phyloP scores from a whole-genome alignment of 2,329 filamentous ascomycete species.

The Fusarium napiforme region DNA sequence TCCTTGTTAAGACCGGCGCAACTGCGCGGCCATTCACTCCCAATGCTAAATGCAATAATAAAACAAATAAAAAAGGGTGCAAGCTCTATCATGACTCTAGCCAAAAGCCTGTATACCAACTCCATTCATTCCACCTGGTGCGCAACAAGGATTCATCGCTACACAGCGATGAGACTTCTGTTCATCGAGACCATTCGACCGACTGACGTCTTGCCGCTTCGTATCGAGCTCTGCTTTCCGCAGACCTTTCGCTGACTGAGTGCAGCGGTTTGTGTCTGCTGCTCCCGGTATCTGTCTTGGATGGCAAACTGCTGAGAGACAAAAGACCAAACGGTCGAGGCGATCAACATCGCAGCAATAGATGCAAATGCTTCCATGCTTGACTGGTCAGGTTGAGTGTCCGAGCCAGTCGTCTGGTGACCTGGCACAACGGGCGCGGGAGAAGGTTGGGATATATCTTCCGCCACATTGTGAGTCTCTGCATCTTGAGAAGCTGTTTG shows the following conservation, averaged over 20 bases:
- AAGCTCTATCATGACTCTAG: conserved; percentile 4
- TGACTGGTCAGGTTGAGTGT: not conserved
- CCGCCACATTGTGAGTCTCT: conserved; percentile 27
- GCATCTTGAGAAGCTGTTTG: conserved; percentile 13
- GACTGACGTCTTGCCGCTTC: conserved; percentile 7
- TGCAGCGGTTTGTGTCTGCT: not conserved
- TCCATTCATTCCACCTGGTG: conserved; percentile 1
- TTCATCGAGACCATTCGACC: conserved; percentile 18
- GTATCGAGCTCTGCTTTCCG: conserved; percentile 4
- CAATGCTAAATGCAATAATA: conserved; percentile 18
- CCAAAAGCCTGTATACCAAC: not conserved
- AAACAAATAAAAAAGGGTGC: conserved; percentile 11
- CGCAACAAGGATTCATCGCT: conserved; percentile 1
- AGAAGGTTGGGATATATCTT: conserved; percentile 14
- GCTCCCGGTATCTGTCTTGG: not conserved
- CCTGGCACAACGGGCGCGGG: not conserved
- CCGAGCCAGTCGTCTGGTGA: conserved; percentile 1
- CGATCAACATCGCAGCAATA: conserved; percentile 15
- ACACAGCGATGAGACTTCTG: conserved; percentile 28
- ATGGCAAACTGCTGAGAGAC: not conserved
- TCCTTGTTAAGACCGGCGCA: conserved; percentile 11
- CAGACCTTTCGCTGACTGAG: not conserved
- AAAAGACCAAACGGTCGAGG: conserved; percentile 20
- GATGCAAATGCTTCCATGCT: conserved; percentile 1
- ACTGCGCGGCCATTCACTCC: conserved; percentile 2